Evolutionary conservation across 768 basidiomycete species (phyloP), one percentile per base, ranked within the genome.

Genomic region (Porphyrellus cyaneotinctus): DNA sequence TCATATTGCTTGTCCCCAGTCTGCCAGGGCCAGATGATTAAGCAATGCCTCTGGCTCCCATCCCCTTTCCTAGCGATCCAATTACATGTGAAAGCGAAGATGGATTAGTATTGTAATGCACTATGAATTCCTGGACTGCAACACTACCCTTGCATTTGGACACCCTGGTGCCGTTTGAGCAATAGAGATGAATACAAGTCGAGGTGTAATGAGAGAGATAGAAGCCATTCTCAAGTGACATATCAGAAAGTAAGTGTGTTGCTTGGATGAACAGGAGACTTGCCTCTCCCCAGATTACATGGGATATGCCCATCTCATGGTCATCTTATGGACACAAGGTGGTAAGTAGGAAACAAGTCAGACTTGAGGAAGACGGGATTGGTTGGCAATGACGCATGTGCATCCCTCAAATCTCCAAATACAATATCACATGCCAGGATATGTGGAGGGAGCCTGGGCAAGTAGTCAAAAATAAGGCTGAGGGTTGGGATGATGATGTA

Each of bases 291-390:
- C 97, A 82, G 2, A 98, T 72, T 6, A 98, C 95, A 70, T 98
- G 97, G 0, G 93, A 91, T 20, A 99, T 91, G 1, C 85, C 86
- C 97, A 99, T 99, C 61, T 86, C 83, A 61, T 93, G 84, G 70
- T 99, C 97, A 59, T 99, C 97, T 0, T 0, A 98, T 91, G 20
- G 86, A 94, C 0, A 97, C 95, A 6, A 99, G 79, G 58, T 98
- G 97, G 65, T 99, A 99, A 0, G 95, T 98, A 6, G 97, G 97
- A 66, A 88, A 95, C 2, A 82, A 74, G 66, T 99, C 97, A 1
- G 89, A 86, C 69, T 99, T 98, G 54, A 98, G 75, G 4, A 98
- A 74, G 41, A 98, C 82, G 22, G 94, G 92, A 65, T 99, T 97
- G 3, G 92, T 95, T 2, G 86, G 83, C 6, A 90, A 69, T 1